Evolutionary conservation across 768 basidiomycete species (phyloP).

Genomic region (Xanthoconium purpureum): DNA sequence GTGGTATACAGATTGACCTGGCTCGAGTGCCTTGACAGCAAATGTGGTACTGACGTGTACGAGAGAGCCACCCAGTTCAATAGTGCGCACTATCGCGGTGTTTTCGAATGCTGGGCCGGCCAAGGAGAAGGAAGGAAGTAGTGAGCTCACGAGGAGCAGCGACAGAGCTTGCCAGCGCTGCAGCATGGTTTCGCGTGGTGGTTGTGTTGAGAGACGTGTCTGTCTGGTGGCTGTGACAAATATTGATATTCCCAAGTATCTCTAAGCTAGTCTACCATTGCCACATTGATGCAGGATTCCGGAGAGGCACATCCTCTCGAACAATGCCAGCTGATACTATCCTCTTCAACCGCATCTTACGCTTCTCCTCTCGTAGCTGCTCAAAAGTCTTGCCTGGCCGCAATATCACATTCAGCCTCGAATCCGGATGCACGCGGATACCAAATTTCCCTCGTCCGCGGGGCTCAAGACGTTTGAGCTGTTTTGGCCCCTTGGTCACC

Average conservation of each 20-base stretch:
- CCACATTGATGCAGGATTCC: slow-evolving; percentile 72
- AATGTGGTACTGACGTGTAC: slow-evolving; percentile 89
- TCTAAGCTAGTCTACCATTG: slow-evolving; percentile 53
- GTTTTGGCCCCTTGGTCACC: slow-evolving; percentile 81
- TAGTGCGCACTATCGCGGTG: slow-evolving; percentile 81
- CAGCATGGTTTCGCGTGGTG: slow-evolving; percentile 41
- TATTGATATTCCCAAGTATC: neutral
- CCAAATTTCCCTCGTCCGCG: slow-evolving; percentile 82
- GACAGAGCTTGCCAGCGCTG: slow-evolving; percentile 44
- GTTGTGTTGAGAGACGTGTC: slow-evolving; percentile 24
- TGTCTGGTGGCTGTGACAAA: slow-evolving; percentile 13
- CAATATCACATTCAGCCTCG: slow-evolving; percentile 72
- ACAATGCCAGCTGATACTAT: slow-evolving; percentile 79
- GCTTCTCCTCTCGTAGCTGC: slow-evolving; percentile 60
- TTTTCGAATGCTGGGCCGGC: slow-evolving; percentile 72
- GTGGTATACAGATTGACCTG: slow-evolving; percentile 60
- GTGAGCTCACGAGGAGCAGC: slow-evolving; percentile 42
- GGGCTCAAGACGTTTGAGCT: slow-evolving; percentile 67
- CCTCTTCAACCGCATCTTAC: slow-evolving; percentile 64
- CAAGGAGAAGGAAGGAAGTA: slow-evolving; percentile 39
- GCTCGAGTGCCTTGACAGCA: slow-evolving; percentile 69
- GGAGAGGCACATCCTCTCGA: slow-evolving; percentile 75
- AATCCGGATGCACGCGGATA: slow-evolving; percentile 69
- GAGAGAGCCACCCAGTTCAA: slow-evolving; percentile 87
- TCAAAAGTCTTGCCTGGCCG: slow-evolving; percentile 78